Evolutionary conservation across 176 grass and related monocot genomes (phyloP).

Genomic region (Luzula sylvatica): DNA sequence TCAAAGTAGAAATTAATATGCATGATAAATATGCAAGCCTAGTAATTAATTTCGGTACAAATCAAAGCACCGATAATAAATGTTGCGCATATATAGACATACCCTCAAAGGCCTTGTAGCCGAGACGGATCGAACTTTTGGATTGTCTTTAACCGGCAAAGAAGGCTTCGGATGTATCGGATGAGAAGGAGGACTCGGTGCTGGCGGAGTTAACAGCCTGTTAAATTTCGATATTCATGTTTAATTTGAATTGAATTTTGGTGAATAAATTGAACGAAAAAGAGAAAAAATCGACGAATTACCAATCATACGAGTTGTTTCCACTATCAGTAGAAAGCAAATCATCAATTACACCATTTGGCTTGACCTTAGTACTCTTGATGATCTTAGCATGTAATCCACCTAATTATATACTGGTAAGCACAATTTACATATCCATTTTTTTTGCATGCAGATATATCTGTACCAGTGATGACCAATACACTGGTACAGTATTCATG

Average conservation of each 20-base stretch:
- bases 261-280: neutral
- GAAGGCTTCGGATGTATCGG: neutral
- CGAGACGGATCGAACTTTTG: slow-evolving; percentile 13
- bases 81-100: neutral
- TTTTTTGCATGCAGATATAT: no score
- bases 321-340: slow-evolving; percentile 10
- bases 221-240: neutral
- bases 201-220: slow-evolving; percentile 21
- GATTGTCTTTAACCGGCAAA: neutral
- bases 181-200: neutral
- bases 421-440: neutral
- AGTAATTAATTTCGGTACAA: no score
- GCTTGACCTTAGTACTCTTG: neutral
- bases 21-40: no score
- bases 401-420: slow-evolving; percentile 15
- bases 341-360: slow-evolving; percentile 10
- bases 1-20: no score
- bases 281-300: neutral
- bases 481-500: no score
- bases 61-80: neutral
- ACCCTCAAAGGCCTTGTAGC: slow-evolving; percentile 13
- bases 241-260: neutral
- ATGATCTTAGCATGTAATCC: slow-evolving; percentile 4
- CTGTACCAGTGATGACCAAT: neutral
- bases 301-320: slow-evolving; percentile 16